phyloP scores from a whole-genome alignment of 176 grass and related monocot species.

The Oryza nivara region DNA sequence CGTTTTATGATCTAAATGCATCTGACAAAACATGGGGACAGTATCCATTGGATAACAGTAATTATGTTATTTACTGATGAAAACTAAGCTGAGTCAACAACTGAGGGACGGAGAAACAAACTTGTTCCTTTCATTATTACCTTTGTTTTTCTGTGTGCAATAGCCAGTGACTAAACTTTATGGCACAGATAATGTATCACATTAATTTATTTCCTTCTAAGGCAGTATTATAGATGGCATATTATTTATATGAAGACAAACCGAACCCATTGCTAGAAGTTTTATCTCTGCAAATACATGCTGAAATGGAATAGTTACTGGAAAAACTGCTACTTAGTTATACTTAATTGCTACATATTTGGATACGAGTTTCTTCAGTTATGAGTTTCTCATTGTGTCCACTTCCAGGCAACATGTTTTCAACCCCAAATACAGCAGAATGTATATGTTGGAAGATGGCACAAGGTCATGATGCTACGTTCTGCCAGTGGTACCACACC shows the following conservation, averaged over 20 bases:
- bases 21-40: not conserved
- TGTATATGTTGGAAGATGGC: conserved; percentile 95
- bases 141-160: not conserved
- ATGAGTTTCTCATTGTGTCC: conserved; percentile 20
- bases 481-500: conserved; percentile 99
- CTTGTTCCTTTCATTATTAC: not conserved
- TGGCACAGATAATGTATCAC: not conserved
- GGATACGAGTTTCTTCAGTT: not conserved
- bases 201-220: conserved; percentile 18
- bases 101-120: not conserved
- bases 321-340: not conserved
- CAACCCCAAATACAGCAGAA: conserved; percentile 98
- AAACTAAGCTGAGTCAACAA: not conserved
- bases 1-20: not conserved
- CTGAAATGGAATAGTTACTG: not conserved
- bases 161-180: not conserved
- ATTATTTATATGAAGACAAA: conserved; percentile 9
- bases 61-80: not conserved
- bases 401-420: conserved; percentile 93
- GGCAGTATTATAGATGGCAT: not conserved
- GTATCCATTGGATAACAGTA: not conserved
- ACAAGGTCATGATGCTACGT: conserved; percentile 84
- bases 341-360: conserved; percentile 18
- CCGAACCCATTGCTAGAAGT: not conserved
- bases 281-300: conserved; percentile 16